Base-by-base conservation (phyloP, 2,329 filamentous ascomycete species). In the Paecilomyces sp. region DNA sequence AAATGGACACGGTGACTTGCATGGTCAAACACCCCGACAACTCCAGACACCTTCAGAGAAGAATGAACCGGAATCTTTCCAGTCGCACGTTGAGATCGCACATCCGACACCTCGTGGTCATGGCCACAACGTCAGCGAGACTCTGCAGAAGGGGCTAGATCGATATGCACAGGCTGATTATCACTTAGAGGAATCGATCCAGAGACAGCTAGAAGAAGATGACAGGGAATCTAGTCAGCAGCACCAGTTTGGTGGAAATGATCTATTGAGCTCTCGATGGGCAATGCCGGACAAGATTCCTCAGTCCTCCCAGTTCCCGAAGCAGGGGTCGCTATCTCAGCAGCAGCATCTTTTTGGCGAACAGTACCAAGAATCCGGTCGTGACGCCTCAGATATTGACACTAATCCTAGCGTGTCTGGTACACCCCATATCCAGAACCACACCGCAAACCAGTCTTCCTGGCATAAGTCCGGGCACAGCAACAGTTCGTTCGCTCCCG, bases 71-170 rank as follows among this genome's bases (percentile, higher is more conserved):
- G 71, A 79, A 66, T 75, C 80, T 56, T 78, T 72, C 65, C 77
- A 73, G 62, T 71, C 73, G 41, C 71, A 72, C 60, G 72, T 81
- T 47, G 81, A 84, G 59, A 85, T 88, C 65, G 82, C 81, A 28
- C 81, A 85, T 54, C 85, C 85, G 9, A 86, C 81, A 56, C 85
- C 85, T 60, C 81, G 81, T 64, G 82, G 82, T 41, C 83, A 87
- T 72, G 81, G 81, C 59, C 89, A 92, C 66, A 92, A 92, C 65
- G 81, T 90, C 50, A 92, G 88, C 67, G 83, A 87, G 63, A 90
- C 86, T 54, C 81, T 96, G 25, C 91, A 96, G 71, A 88, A 88
- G 62, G 91, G 94, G 65, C 88, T 95, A 59, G 88, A 94, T 47
- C 71, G 72, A 47, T 68, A 71, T 62, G 63, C 63, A 56, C 89